Evolutionary conservation across 371 early-diverging fungal genomes (phyloP), one percentile per base, ranked within the genome.

Genomic region (Chytridium lagenaria): DNA sequence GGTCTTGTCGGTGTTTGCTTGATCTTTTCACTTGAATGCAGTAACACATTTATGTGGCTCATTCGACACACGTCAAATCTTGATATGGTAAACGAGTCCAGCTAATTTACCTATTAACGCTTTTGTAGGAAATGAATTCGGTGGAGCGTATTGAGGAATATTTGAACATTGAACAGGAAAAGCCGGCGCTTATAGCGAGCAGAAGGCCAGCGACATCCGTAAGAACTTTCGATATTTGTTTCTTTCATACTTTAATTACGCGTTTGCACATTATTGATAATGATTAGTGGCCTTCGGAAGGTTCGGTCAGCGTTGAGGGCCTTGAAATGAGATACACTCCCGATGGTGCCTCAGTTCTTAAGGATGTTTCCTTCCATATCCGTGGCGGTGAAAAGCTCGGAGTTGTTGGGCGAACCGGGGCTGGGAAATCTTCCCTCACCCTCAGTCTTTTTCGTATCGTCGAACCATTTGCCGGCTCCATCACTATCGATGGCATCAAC

Each of bases 1-100:
- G 94, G 90, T 2, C 78, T 90, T 38, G 92, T 92, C 1, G 96
- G 93, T 64, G 77, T 95, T 22, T 86, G 89, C 0, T 83, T 97
- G 5, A 87, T 89, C 50, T 95, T 92, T 73, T 90, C 95, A 80
- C 92, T 50, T 79, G 83, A 50, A 89, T 93, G 70, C 89, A 90
- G 0, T 85, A 89, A 55, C 85, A 87, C 55, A 79, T 94, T 22
- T 76, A 92, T 51, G 93, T 93, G 92, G 77, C 87, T 16, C 19
- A 90, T 95, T 28, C 37, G 66, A 44, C 2, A 38, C 2, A 19
- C 3, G 5, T 59, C 71, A 22, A 30, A n/a, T 7, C 15, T 74
- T 26, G 72, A 78, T 50, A 70, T 73, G 23, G 90, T 94, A 44
- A 44, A 44, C 44, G 19, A n/a, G n/a, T n/a, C n/a, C n/a, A n/a